Base-by-base conservation (phyloP, 129 eudicot genomes). In the Ambrosia artemisiifolia region DNA sequence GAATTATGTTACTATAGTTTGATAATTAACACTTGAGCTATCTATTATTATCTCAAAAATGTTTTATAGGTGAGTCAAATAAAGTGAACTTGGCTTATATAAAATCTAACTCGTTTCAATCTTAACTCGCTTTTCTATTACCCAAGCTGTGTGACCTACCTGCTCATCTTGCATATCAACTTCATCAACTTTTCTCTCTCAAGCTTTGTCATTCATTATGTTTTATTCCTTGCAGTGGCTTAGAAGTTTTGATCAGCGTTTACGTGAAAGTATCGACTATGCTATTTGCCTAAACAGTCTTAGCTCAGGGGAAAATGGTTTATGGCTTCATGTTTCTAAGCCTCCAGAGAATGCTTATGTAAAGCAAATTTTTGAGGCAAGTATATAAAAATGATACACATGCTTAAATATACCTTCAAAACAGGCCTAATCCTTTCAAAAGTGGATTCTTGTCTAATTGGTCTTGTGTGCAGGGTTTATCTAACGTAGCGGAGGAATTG, bases 321-420 rank as follows among this genome's bases (percentile, higher is more conserved):
- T 94, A 68, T 88, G 84, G 86, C 38, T 94, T 73, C 99, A 94
- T 81, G 97, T 94, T 53, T 94, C 99, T 17, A 94, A 94, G 78
- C 99, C 99, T 81, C 96, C 99, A 69, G 99, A 94, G 66, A 94
- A 94, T 82, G 91, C 88, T 17, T 84, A 87, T 78, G 86, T 94
- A 57, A 90, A 94, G 70, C 97, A 90, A 83, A 90, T 94, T 30
- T 88, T 88, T 74, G 88, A 94, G 84, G 98, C 86, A 77, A 59
- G 84, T 53, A 11, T 72, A 48, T 28, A 48, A 6, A 44, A 55
- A 54, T n/a, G 57, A 51, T 17, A 51, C 16, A 18, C 24, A 19
- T 54, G 18, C 11, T 12, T 30, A 13, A 12, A 30, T 10, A 59
- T 59, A 59, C 65, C 42, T 59, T 36, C 0, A 59, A 59, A 59